phyloP scores from a whole-genome alignment of 1,139 yeast genomes.

The Saccharomycopsis crataegensis region DNA sequence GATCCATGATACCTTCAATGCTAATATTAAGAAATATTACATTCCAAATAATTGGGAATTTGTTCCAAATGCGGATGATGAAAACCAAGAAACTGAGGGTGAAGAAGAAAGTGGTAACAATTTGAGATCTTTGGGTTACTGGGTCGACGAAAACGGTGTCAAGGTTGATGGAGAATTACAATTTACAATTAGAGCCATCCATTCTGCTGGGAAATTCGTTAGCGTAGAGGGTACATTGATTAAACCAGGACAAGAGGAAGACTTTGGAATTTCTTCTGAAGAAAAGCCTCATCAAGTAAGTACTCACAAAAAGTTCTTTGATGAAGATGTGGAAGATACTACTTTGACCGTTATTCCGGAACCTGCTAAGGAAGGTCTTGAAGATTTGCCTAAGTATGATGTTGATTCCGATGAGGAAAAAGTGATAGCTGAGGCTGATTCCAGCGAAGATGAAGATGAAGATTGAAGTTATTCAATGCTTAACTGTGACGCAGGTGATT shows the following conservation, averaged over 20 bases:
- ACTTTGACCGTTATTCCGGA: slow-evolving; percentile 17
- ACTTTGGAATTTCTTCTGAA: not conserved
- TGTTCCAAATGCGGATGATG: slow-evolving; percentile 69
- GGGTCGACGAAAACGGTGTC: slow-evolving; percentile 71
- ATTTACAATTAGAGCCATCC: slow-evolving; percentile 66
- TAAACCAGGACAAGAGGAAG: slow-evolving; percentile 45
- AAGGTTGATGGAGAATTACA: slow-evolving; percentile 74
- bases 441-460: slow-evolving; percentile 32
- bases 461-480: slow-evolving; percentile 21
- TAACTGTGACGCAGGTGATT: not conserved
- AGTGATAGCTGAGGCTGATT: slow-evolving; percentile 30
- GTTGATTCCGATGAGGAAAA: slow-evolving; percentile 9
- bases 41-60: slow-evolving; percentile 83
- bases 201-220: slow-evolving; percentile 73
- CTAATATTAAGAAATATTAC: slow-evolving; percentile 75
- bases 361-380: slow-evolving; percentile 16
- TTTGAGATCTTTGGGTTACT: slow-evolving; percentile 59
- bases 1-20: slow-evolving; percentile 90
- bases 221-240: slow-evolving; percentile 81
- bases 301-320: slow-evolving; percentile 23
- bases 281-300: slow-evolving; percentile 20
- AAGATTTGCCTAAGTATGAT: slow-evolving; percentile 14
- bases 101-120: slow-evolving; percentile 23
- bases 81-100: slow-evolving; percentile 23
- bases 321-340: slow-evolving; percentile 26